Conservation (phyloP, 2,329 filamentous ascomycete genomes). For the Beauveria varroae region DNA sequence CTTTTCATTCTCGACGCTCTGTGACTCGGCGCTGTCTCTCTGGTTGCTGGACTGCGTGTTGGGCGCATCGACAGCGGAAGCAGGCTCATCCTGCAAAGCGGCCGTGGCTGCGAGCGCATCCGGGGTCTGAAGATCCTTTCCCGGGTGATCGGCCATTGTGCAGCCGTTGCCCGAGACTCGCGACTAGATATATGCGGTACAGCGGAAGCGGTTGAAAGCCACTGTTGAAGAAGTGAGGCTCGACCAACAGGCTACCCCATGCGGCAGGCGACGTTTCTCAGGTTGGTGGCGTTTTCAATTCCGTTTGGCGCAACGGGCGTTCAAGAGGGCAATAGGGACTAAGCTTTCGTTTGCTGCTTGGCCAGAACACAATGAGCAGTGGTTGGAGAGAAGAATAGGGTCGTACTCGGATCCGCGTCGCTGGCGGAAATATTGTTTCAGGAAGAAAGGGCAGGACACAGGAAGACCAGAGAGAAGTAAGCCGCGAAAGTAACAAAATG, state of each 20-base stretch:
- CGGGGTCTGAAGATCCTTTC: background rate
- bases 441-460: background rate
- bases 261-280: background rate
- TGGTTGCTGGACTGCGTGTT: background rate
- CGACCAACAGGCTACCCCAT: background rate
- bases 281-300: background rate
- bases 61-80: background rate
- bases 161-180: background rate
- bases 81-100: background rate
- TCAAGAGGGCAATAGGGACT: background rate
- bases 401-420: background rate
- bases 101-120: slow-evolving; percentile 1
- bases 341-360: background rate
- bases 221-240: background rate
- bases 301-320: background rate
- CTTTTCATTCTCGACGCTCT: background rate
- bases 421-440: no score
- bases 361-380: no score
- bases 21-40: slow-evolving; percentile 3
- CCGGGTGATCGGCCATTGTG: slow-evolving; percentile 3
- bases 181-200: background rate
- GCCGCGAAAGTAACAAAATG: background rate
- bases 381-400: background rate
- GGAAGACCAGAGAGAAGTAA: background rate
- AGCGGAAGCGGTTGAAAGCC: background rate